Base-by-base conservation (phyloP, 2,329 filamentous ascomycete genomes). In the Colletotrichum karsti region DNA sequence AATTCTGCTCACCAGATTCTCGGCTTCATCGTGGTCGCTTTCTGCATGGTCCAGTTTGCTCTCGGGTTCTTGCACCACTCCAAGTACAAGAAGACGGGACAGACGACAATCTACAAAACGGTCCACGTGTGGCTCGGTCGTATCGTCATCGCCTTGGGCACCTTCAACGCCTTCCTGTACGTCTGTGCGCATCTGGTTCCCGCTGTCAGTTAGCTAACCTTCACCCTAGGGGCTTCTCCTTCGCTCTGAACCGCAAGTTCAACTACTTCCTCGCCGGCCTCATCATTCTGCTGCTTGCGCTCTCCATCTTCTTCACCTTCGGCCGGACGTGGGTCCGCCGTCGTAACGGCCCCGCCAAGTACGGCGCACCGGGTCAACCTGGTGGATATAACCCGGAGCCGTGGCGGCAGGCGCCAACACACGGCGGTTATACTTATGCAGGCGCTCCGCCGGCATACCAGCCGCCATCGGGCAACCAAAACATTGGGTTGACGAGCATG, bases 121-220 rank as follows among this genome's bases (percentile, higher is more conserved):
- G 78, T 86, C 24, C 89, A 91, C 76, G 77, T 87, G 20, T 88
- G 88, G 84, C 77, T 89, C 3, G 89, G 89, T 3, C 83, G 88
- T 13, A 50, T 84, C 4, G 80, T 88, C 37, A 81, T 91, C 20
- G 74, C 84, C 9, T 72, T 89, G 4, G 89, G 87, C 48, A 78
- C 87, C 15, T 72, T 85, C 61, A 90, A 91, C 70, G 86, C 82
- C 22, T 88, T 89, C 70, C 76, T 90, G 86, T 87, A 78, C 69
- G 85, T 79, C 6, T 54, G 33, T 33, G 26, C 60, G 1, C 64
- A 6, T 1, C 9, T 7, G 7, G 37, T 37, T 7, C 3, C 13
- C 2, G 7, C 15, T 8, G 9, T 13, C 30, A 56, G 15, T 15
- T 6, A 8, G 55, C 68, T 70, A 44, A 70, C 71, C 65, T 50